phyloP scores from a whole-genome alignment of 2,329 filamentous ascomycete species.

The Ophiostoma sp. region DNA sequence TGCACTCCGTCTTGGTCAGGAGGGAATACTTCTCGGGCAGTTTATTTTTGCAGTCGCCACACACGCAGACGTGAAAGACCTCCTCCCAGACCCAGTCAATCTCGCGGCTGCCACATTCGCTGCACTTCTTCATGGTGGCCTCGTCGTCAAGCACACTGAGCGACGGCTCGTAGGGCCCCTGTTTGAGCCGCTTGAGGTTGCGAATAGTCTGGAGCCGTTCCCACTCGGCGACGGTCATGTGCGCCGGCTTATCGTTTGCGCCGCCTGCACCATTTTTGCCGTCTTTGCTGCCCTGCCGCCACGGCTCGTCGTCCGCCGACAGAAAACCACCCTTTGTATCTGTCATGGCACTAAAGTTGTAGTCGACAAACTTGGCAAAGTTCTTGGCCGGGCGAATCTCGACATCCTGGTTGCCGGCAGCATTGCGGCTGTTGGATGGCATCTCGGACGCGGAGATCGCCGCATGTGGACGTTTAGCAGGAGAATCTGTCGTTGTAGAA shows the following conservation, averaged over 20 bases:
- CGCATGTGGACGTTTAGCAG: slow-evolving; percentile 63
- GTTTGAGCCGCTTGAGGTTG: slow-evolving; percentile 65
- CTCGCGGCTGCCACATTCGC: slow-evolving; percentile 76
- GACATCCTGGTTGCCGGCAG: slow-evolving; percentile 49
- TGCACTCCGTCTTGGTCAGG: slow-evolving; percentile 92
- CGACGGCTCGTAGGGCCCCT: slow-evolving; percentile 82
- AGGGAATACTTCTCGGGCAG: slow-evolving; percentile 88
- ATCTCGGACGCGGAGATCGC: slow-evolving; percentile 52
- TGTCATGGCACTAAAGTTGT: slow-evolving; percentile 96
- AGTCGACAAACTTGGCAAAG: slow-evolving; percentile 92
- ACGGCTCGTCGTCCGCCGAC: slow-evolving; percentile 83
- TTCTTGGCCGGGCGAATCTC: slow-evolving; percentile 72
- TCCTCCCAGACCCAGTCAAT: slow-evolving; percentile 96
- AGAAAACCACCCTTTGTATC: slow-evolving; percentile 97
- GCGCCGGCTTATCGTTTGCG: slow-evolving; percentile 74
- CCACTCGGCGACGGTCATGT: slow-evolving; percentile 91
- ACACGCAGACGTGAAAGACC: slow-evolving; percentile 69
- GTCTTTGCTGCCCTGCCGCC: slow-evolving; percentile 65
- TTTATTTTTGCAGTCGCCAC: slow-evolving; percentile 81
- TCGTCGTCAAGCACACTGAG: slow-evolving; percentile 66
- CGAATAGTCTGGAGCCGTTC: slow-evolving; percentile 72
- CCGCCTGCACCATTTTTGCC: slow-evolving; percentile 36
- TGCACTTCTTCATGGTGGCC: slow-evolving; percentile 65
- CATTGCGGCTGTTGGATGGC: slow-evolving; percentile 57
- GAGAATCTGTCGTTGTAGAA: slow-evolving; percentile 26